Evolutionary conservation across 805 yeast species (phyloP), one percentile per base, ranked within the genome.

Genomic region (Suhomyces pyralidae): DNA sequence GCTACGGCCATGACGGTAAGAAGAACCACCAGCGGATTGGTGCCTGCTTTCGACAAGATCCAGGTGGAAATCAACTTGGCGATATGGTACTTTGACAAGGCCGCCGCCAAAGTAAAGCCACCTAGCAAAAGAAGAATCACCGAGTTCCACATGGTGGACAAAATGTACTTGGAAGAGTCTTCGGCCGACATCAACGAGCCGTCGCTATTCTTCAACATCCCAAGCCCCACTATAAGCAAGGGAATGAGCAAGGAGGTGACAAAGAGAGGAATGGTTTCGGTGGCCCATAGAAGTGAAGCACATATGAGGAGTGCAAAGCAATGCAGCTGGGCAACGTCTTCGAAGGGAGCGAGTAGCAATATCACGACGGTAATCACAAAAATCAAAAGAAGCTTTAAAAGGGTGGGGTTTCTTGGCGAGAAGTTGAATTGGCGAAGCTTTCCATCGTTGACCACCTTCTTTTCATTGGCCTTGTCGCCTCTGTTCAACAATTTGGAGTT

Each of bases 261-360:
- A 69, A 90, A 94, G 43, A 93, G 74, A 5, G 98, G 98, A 57
- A 93, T 83, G 0, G 97, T 83, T 65, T 93, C 99, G 9, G 97
- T 89, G 0, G 98, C 97, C 99, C 98, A 93, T 24, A 92, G 73
- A 48, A 92, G 64, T 0, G 97, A 91, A 1, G 96, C 85, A 60
- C 89, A 82, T 3, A 88, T 78, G 45, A 94, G 77, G 5, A 93
- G 74, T 0, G 97, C 96, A 65, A 93, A 80, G 70, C 99, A 59
- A 50, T 71, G 63, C 36, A 65, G 63, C 52, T 74, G 77, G 24
- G 68, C 68, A 3, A 50, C 40, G 52, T 74, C 78, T 17, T 65
- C 65, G 59, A 74, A 73, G 1, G 74, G 66, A 1, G 65, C 56
- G 7, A 69, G 52, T 5, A 64, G 60, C 47, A 73, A 51, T 26